Percentiles rank a stretch among this genome's conserved stretches.
Evolutionary conservation across 164 flowering plant species (phyloP).

Genomic region (Stephania yunnanensis): DNA sequence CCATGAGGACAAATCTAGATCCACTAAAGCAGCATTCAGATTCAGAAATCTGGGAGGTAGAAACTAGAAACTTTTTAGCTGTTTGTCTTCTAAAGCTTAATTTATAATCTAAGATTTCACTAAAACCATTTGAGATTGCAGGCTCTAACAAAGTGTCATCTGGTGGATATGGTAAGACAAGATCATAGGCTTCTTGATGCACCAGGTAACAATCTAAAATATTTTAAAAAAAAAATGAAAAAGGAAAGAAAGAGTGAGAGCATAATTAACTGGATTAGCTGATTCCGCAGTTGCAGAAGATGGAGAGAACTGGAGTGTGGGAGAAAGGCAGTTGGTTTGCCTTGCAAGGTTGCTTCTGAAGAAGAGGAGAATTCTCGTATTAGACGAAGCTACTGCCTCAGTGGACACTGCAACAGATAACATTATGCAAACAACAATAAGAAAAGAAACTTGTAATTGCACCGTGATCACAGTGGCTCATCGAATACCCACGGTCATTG

Average conservation of each 20-base stretch:
- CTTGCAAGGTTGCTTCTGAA: constrained; percentile 65
- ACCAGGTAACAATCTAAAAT: constrained; percentile 38
- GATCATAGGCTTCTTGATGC: constrained; percentile 65
- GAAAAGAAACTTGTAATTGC: constrained; percentile 55
- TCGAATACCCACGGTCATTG: constrained; percentile 70
- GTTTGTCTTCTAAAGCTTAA: not conserved
- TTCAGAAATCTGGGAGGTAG: constrained; percentile 73
- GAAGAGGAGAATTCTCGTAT: constrained; percentile 56
- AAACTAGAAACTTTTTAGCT: not conserved
- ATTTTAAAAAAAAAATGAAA: not conserved
- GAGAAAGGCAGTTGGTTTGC: constrained; percentile 82
- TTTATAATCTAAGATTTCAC: not conserved
- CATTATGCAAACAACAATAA: constrained; percentile 58
- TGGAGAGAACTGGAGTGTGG: constrained; percentile 89
- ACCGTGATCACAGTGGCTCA: constrained; percentile 86
- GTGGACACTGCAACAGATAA: constrained; percentile 80
- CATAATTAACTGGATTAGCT: not conserved
- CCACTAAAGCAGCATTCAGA: constrained; percentile 64
- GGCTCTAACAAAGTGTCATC: constrained; percentile 63
- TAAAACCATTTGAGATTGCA: constrained; percentile 18
- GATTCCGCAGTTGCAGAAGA: constrained; percentile 62
- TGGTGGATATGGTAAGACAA: constrained; percentile 45
- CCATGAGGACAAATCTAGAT: constrained; percentile 70
- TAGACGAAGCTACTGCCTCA: constrained; percentile 91
- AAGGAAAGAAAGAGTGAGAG: no score